phyloP scores from a whole-genome alignment of 2,329 filamentous ascomycete species.

The Pseudodiploospora longispora region DNA sequence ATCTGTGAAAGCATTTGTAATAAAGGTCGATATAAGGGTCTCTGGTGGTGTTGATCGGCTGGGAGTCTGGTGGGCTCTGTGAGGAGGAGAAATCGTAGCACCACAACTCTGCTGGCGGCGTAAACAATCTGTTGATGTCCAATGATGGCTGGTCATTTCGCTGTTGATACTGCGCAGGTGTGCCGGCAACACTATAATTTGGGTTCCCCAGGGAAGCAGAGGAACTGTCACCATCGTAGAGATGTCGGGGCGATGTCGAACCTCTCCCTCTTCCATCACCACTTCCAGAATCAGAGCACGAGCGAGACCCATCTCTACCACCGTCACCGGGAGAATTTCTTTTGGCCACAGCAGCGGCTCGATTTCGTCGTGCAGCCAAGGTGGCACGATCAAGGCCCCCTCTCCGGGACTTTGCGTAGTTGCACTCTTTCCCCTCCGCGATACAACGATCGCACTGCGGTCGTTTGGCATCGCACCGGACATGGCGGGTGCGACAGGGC shows the following conservation, averaged over 20 bases:
- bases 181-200: too few species aligned
- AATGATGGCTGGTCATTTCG: background rate
- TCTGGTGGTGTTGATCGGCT: background rate
- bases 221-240: too few species aligned
- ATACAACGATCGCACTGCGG: constrained; percentile 38
- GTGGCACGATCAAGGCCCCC: constrained; percentile 30
- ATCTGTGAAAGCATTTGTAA: constrained; percentile 26
- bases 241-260: too few species aligned
- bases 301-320: background rate
- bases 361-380: constrained; percentile 20
- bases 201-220: too few species aligned
- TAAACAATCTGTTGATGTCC: constrained; percentile 1
- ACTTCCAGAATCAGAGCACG: background rate
- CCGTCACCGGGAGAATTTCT: background rate
- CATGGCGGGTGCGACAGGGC: constrained; percentile 40
- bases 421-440: constrained; percentile 34
- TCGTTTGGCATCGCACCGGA: constrained; percentile 44
- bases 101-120: constrained; percentile 4
- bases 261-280: background rate
- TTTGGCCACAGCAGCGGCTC: constrained; percentile 9
- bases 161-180: too few species aligned
- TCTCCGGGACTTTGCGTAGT: constrained; percentile 43
- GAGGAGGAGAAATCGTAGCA: background rate
- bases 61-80: constrained; percentile 1
- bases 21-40: constrained; percentile 25